Conservation (phyloP, 2,329 filamentous ascomycete genomes). For the Aspergillus sp. region DNA sequence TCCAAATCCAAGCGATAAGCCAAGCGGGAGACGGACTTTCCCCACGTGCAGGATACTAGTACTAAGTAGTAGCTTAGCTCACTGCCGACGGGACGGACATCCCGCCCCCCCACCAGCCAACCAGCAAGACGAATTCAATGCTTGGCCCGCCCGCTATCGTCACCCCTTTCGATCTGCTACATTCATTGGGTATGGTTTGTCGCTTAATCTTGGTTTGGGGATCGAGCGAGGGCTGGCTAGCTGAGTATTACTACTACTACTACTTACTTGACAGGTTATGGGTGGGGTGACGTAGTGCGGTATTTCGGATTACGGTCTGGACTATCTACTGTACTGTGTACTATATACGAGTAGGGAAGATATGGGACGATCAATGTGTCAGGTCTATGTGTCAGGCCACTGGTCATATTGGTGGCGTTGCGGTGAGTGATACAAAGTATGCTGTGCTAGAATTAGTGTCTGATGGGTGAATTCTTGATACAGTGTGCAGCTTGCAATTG, state of each 20-base stretch:
- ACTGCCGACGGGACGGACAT: not conserved
- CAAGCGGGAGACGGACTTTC: not conserved
- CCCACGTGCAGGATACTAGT: not conserved
- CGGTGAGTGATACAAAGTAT: no score
- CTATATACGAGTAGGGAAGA: no score
- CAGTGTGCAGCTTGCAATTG: not conserved
- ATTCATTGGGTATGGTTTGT: not conserved
- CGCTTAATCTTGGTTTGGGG: not conserved
- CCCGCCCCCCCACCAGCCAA: not conserved
- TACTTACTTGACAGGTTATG: not conserved
- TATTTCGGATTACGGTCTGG: not conserved
- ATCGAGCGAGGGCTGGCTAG: not conserved
- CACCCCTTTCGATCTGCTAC: not conserved
- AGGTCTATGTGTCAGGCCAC: not conserved
- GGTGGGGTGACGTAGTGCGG: not conserved
- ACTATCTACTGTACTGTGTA: no score
- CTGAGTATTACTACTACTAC: no score
- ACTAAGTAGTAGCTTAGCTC: no score
- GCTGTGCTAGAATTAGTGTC: not conserved
- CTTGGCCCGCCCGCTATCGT: constrained; percentile 1
- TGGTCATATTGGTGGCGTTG: not conserved
- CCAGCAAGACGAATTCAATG: not conserved
- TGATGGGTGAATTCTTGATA: not conserved
- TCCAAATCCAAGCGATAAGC: not conserved
- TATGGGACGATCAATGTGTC: not conserved